Evolutionary conservation across 768 basidiomycete genomes (phyloP).

Genomic region (Suillus ampliporus): DNA sequence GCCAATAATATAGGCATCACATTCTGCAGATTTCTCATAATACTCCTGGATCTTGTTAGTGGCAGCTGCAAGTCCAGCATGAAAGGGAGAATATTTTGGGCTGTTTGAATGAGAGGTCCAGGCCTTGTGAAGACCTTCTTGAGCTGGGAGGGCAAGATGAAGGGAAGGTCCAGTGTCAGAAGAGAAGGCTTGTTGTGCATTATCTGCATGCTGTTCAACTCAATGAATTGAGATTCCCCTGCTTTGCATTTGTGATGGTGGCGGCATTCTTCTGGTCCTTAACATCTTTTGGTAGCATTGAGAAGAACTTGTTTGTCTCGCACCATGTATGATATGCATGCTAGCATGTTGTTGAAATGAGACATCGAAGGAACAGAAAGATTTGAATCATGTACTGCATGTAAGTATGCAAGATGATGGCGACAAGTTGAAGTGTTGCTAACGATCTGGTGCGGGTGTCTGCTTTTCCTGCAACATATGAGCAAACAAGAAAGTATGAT

Average conservation of each 20-base stretch:
- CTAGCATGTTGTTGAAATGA: constrained; percentile 12
- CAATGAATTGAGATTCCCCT: constrained; percentile 28
- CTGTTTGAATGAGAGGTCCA: constrained; percentile 22
- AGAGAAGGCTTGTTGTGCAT: constrained; percentile 39
- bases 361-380: not conserved
- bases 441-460: not conserved
- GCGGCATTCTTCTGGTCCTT: constrained; percentile 22
- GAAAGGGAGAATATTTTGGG: constrained; percentile 26
- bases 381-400: not conserved
- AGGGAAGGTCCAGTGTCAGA: constrained; percentile 29
- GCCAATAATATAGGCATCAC: constrained; percentile 37
- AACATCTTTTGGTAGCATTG: constrained; percentile 36
- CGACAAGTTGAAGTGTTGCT: constrained; percentile 6
- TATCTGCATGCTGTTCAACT: constrained; percentile 32
- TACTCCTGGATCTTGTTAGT: constrained; percentile 40
- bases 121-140: constrained; percentile 26
- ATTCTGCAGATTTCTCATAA: constrained; percentile 38
- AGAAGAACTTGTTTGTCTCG: constrained; percentile 29
- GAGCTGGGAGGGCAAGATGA: constrained; percentile 21
- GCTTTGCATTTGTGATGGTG: constrained; percentile 4
- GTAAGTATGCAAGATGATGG: constrained; percentile 4
- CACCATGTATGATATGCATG: constrained; percentile 35
- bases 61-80: constrained; percentile 30
- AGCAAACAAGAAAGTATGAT: not conserved
- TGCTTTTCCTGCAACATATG: too few relatives aligned